Conservation (phyloP, 1,284 basidiomycete genomes). For the Naganishia cerealis region DNA sequence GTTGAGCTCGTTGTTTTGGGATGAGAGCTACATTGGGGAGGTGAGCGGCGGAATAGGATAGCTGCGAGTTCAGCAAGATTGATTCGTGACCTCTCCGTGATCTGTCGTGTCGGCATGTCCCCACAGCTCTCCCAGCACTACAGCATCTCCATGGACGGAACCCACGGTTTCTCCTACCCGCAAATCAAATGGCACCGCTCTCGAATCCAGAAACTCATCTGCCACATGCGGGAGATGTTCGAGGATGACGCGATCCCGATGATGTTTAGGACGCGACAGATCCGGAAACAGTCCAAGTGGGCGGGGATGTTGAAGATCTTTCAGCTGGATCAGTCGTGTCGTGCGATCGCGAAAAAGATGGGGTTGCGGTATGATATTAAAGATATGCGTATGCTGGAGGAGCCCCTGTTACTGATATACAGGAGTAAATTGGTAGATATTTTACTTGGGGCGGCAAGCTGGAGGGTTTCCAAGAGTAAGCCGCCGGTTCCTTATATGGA, state of each 20-base stretch:
- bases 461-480: slow-evolving; percentile 30
- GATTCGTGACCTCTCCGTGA: neutral
- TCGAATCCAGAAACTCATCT: slow-evolving; percentile 35
- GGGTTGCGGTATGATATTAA: slow-evolving; percentile 31
- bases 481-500: neutral
- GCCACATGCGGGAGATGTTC: slow-evolving; percentile 25
- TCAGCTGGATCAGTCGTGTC: slow-evolving; percentile 39
- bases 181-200: slow-evolving; percentile 39
- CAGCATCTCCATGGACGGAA: slow-evolving; percentile 4
- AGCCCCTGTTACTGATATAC: slow-evolving; percentile 25
- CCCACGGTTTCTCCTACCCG: slow-evolving; percentile 35
- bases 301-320: slow-evolving; percentile 36
- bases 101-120: too few species aligned
- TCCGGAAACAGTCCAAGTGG: slow-evolving; percentile 29
- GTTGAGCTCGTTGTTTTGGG: slow-evolving; percentile 38
- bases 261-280: slow-evolving; percentile 39
- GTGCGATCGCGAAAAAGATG: slow-evolving; percentile 35
- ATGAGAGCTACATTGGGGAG: slow-evolving; percentile 34
- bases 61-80: too few species aligned
- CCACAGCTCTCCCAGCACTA: slow-evolving; percentile 17
- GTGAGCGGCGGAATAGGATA: slow-evolving; percentile 1
- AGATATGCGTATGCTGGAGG: slow-evolving; percentile 16
- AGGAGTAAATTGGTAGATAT: slow-evolving; percentile 2
- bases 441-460: slow-evolving; percentile 28
- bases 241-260: slow-evolving; percentile 30